Base-by-base conservation (phyloP, 495 filamentous ascomycete genomes). In the Hypoxylon cercidicola region DNA sequence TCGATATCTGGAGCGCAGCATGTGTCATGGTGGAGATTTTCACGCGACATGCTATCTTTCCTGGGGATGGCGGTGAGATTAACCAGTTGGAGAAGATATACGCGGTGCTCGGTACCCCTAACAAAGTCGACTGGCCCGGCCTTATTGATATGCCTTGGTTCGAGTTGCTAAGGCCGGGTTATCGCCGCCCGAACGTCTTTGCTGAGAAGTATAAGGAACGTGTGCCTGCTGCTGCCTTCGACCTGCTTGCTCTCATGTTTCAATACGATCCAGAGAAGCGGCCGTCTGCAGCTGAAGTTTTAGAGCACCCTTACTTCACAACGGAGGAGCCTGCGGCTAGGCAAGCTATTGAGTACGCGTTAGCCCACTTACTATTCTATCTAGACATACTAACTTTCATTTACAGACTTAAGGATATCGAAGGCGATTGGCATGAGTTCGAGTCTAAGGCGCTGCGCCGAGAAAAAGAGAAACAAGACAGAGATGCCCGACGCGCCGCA, bases 401-500 rank as follows among this genome's bases (percentile, higher is more conserved):
- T 20, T 37, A 25, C 51, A 96, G 92, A 68, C 82, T 99, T 55
- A 85, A 89, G 61, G 84, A 91, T 62, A 84, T 98, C 19, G 85
- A 93, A 71, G 96, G 96, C 39, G 96, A 99, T 66, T 99, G 96
- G 96, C 96, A 99, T 68, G 96, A 99, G 72, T 97, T 97, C 72
- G 96, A 99, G 80, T 96, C 91, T 19, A 99, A 99, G 80, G 93
- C 93, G 16, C 82, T 96, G 13, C 87, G 96, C 39, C 94, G 93
- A 66, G 93, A 96, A 73, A 93, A 90, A 67, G 93, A 97, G 73
- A 87, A 84, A 64, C 84, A 86, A 59, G 87, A 91, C 48, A 87
- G 88, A 72, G 93, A 97, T 70, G 88, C 87, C 21, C 82, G 85
- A 23, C 86, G 88, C 1, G 75, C 75, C 37, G 75, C 74, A 75